Evolutionary conservation across 2,329 filamentous ascomycete genomes (phyloP).

Genomic region (Penicillium corylophilum): DNA sequence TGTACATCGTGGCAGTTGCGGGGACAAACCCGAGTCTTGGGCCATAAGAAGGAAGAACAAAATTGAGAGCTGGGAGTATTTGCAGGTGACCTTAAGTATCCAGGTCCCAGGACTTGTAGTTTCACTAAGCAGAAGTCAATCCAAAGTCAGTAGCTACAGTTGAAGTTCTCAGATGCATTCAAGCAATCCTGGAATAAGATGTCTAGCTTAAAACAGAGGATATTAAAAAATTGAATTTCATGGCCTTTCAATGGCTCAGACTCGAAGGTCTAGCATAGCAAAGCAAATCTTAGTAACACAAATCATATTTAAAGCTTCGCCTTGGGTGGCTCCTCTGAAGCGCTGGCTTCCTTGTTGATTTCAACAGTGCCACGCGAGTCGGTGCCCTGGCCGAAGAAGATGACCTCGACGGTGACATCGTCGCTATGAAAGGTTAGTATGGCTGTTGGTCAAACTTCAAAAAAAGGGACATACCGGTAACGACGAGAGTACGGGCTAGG

Average conservation of each 20-base stretch:
- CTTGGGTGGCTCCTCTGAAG: constrained; percentile 50
- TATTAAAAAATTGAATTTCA: not conserved
- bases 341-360: constrained; percentile 84
- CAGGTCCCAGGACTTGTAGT: not conserved
- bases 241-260: not conserved
- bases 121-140: not conserved
- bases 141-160: not conserved
- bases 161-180: not conserved
- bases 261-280: not conserved
- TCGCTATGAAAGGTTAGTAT: constrained; percentile 60
- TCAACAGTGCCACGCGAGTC: constrained; percentile 76
- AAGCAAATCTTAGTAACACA: not conserved
- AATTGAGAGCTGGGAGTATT: not conserved
- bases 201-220: not conserved
- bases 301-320: constrained; percentile 45
- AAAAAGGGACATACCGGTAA: constrained; percentile 67
- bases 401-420: constrained; percentile 94
- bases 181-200: not conserved
- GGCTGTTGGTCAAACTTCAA: not conserved
- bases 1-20: too few relatives aligned
- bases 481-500: constrained; percentile 87
- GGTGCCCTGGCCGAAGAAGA: constrained; percentile 87
- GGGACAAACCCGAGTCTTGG: too few relatives aligned
- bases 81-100: not conserved
- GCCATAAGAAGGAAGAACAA: too few relatives aligned